Evolutionary conservation across 208 protist genomes (phyloP), one percentile per base, ranked within the genome.

Genomic region (Trypanosoma mega): DNA sequence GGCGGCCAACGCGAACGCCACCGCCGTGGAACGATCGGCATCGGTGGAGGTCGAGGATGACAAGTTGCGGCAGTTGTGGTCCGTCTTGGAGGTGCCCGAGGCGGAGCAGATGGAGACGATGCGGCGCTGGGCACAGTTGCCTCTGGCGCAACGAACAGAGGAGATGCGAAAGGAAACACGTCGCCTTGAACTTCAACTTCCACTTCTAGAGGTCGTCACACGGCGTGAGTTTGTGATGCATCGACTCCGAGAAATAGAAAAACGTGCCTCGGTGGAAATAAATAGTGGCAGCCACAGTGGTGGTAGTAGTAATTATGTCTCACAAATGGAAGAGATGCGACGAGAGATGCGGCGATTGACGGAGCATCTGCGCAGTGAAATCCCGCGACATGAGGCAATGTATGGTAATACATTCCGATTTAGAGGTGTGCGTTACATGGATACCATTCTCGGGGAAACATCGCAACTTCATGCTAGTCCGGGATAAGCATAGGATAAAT

Each of bases 181-280:
- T 4, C 76, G 81, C 5, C 59, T 86, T 5, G 80, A 88, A 43
- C 59, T 69, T 26, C 87, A 87, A 58, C 75, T 91, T 24, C 87
- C 87, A 1, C 49, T 93, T 20, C 63, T 93, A n/a, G 81, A 90
- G 58, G 49, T 78, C 2, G 70, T 91, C n/a, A 83, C 76, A 11
- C 70, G 80, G 29, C 76, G 83, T 41, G 78, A 93, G 61, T 78
- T 87, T 49, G 51, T 93, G 36, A 76, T 70, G 55, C 70, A 79
- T 18, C 21, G 72, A 16, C 43, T 82, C 8, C 30, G 51, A 9
- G 76, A 82, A 30, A 31, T 79, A 16, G 37, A 59, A 2, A 67
- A 37, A 46, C 41, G n/a, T 2, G 11, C 44, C 6, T 20, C 12
- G 45, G 45, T 6, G 9, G 21, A 36, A 7, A 8, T 31, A 11